These are phyloP conservation scores for Bothriochloa decipiens DNA, from an alignment of 176 grass and related monocot species.

Conservation along the genomic window DNA sequence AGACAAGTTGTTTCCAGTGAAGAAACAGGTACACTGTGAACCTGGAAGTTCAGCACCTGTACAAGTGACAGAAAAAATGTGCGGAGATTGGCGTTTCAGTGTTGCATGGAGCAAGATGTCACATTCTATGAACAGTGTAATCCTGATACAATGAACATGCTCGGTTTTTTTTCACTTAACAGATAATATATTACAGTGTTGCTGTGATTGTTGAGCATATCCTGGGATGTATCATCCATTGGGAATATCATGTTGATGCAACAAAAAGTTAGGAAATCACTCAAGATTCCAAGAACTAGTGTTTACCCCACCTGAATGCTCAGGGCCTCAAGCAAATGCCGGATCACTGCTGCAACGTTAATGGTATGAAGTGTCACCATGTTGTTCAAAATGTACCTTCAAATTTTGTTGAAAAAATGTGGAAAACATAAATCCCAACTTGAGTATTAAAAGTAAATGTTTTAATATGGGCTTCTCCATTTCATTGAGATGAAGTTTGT, in stretches of 20 bases:
- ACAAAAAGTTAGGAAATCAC: neutral
- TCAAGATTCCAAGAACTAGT: neutral
- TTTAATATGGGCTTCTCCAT: neutral
- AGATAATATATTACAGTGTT: neutral
- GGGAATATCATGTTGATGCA: neutral
- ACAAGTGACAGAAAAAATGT: neutral
- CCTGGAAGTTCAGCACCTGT: neutral
- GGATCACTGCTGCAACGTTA: neutral
- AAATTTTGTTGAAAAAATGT: neutral
- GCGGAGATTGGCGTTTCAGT: neutral
- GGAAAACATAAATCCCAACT: neutral
- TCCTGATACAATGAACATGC: neutral
- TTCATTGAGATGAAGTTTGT: neutral
- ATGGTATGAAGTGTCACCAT: neutral
- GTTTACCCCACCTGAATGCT: neutral
- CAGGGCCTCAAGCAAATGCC: neutral
- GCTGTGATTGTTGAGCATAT: neutral
- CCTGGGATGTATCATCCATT: neutral
- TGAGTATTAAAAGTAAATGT: neutral
- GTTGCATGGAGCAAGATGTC: neutral
- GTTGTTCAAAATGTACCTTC: neutral
- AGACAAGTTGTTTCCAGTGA: neutral
- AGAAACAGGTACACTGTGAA: neutral
- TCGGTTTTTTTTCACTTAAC: slow-evolving; percentile 3
- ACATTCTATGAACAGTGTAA: neutral